Evolutionary conservation across 139 green algal genomes (phyloP).

Genomic region (Coccomyxa sp.): DNA sequence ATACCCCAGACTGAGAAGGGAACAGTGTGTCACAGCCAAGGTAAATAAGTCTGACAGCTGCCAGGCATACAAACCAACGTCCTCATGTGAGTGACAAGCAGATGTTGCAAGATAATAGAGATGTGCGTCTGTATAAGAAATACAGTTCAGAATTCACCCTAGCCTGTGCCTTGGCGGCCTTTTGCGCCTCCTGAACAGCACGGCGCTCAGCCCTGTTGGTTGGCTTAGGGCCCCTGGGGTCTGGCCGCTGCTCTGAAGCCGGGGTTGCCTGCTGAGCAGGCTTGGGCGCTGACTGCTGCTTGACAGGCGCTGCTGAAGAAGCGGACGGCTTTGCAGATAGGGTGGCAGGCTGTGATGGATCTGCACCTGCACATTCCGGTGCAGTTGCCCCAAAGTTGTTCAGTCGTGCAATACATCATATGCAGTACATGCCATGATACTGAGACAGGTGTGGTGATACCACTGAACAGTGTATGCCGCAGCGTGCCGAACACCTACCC

Average conservation of each 20-base stretch:
- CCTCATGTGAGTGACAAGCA: too few relatives aligned
- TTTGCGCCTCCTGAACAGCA: conserved; percentile 74
- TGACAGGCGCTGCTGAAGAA: background rate
- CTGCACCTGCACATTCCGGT: background rate
- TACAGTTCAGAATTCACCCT: too few relatives aligned
- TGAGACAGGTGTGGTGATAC: too few relatives aligned
- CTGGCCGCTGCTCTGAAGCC: background rate
- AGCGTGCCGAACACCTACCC: too few relatives aligned
- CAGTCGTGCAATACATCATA: background rate
- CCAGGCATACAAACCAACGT: too few relatives aligned
- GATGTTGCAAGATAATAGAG: too few relatives aligned
- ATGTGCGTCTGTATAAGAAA: too few relatives aligned
- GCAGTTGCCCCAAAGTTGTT: too few relatives aligned
- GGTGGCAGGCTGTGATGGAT: background rate
- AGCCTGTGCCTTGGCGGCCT: conserved; percentile 70
- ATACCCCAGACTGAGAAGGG: too few relatives aligned
- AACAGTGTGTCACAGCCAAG: too few relatives aligned
- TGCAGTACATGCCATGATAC: background rate
- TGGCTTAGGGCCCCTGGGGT: conserved; percentile 2
- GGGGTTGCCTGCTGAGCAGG: background rate
- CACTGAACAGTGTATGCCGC: too few relatives aligned
- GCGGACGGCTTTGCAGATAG: background rate
- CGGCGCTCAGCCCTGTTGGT: conserved; percentile 72
- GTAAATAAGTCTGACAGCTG: too few relatives aligned
- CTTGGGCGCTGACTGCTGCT: background rate